A percentile compares a stretch with the other conserved stretches of the same genome.
Conservation (phyloP, 2,329 filamentous ascomycete species). For the Metarhizium brunneum region DNA sequence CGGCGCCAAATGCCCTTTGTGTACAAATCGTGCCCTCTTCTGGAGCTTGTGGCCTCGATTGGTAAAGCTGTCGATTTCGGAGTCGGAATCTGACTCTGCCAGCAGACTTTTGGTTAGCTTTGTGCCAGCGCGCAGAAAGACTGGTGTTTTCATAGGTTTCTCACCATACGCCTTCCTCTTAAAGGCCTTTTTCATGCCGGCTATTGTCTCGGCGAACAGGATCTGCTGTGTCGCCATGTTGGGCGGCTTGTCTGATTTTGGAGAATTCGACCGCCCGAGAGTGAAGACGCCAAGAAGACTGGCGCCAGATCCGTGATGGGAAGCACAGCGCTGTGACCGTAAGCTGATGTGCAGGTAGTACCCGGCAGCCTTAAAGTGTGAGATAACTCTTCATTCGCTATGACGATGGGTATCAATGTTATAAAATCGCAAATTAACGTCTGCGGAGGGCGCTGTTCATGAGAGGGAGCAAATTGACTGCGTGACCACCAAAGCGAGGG, state of each 20-base stretch:
- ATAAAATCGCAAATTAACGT: neutral
- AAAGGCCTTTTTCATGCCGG: conserved; percentile 58
- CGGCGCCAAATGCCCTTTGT: conserved; percentile 58
- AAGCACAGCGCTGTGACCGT: neutral
- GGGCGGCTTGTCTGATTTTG: neutral
- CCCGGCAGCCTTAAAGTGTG: neutral
- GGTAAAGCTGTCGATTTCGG: conserved; percentile 56
- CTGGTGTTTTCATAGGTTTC: conserved; percentile 5
- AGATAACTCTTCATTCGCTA: neutral
- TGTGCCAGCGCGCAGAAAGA: conserved; percentile 1
- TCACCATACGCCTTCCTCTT: conserved; percentile 55
- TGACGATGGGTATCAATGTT: neutral
- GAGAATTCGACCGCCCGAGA: neutral
- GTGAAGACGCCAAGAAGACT: neutral
- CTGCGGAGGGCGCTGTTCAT: neutral
- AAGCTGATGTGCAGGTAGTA: neutral
- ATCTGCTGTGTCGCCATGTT: conserved; percentile 45
- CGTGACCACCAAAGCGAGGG: conserved; percentile 3
- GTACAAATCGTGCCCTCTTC: conserved; percentile 62
- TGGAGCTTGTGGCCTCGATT: conserved; percentile 76
- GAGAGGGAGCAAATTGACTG: neutral
- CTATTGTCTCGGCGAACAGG: conserved; percentile 56
- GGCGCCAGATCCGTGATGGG: neutral
- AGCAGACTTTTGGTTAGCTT: conserved; percentile 13
- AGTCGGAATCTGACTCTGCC: conserved; percentile 70